Evolutionary conservation across 2,329 filamentous ascomycete species (phyloP), one percentile per base, ranked within the genome.

Genomic region (Pseudocercospora pini-densiflorae): DNA sequence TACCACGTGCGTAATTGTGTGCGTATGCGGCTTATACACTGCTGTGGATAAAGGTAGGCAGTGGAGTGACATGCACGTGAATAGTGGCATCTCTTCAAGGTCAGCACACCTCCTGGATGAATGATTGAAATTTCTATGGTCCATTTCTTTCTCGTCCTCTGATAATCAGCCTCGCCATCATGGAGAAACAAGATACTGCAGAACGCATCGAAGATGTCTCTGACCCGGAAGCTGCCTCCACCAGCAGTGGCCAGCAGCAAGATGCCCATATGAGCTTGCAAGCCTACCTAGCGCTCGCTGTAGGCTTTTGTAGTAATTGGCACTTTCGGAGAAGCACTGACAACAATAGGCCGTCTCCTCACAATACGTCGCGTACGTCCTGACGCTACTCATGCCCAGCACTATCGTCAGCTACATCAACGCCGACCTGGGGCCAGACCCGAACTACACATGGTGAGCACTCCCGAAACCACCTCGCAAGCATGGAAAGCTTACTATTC

Each of bases 321-420:
- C n/a, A n/a, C n/a, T n/a, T n/a, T n/a, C n/a, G n/a, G n/a, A n/a
- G 45, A 62, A 33, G 16, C 16, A 55, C 51, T 55, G 16, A 55
- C 27, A 5, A 3, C 31, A 36, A 6, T 33, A 58, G 55, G 55
- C 55, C 29, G 19, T 58, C 27, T 58, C 31, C 31, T 40, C 33
- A 10, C 55, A 58, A 36, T 58, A 58, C 33, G 33, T 53, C 24
- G 19, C 27, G 5, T 61, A 65, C 31, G 59, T 65, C 24, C 21
- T 62, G n/a, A 65, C 63, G 7, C 58, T 67, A 1, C 62, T 67
- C 16, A 68, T 68, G 68, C 68, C 68, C 7, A 65, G 62, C 10
- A 68, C 68, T 9, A 60, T 67, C 33, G 59, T 70, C 1, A 57
- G 58, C 29, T 67, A 70, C 51, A 66, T 67, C 63, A 70, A 65